A percentile compares a stretch with the other conserved stretches of the same genome.
These are phyloP conservation scores for Oryza nivara DNA, from an alignment of 176 grass and related monocot genomes.

Conservation along the genomic window DNA sequence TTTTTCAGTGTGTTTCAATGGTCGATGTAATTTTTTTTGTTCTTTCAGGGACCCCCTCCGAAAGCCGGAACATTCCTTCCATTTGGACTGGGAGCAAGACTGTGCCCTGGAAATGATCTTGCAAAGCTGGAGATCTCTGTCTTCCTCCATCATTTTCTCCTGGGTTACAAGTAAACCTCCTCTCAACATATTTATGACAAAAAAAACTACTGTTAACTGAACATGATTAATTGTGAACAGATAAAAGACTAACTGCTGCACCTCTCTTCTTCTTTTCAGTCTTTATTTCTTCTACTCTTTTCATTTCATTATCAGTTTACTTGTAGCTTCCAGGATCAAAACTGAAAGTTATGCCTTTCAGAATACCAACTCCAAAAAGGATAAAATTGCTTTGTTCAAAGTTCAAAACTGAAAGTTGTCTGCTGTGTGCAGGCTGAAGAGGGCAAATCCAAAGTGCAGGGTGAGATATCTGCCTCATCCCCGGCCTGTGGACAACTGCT, in stretches of 20 bases:
- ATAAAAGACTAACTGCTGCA: not conserved
- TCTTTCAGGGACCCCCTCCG: constrained; percentile 60
- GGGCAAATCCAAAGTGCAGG: constrained; percentile 54
- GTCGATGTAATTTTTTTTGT: not conserved
- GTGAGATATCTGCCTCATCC: constrained; percentile 72
- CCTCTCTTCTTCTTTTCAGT: not conserved
- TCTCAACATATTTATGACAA: not conserved
- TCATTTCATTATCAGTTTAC: not conserved
- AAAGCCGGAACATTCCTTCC: constrained; percentile 81
- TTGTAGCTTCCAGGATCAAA: not conserved
- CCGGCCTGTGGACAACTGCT: constrained; percentile 76
- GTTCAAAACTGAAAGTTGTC: not conserved
- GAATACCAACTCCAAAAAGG: not conserved
- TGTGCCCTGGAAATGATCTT: constrained; percentile 90
- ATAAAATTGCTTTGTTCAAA: not conserved
- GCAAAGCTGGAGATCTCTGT: constrained; percentile 97
- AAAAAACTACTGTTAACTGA: not conserved
- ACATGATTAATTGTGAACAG: not conserved
- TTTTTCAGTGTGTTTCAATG: not conserved
- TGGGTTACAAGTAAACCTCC: constrained; percentile 70
- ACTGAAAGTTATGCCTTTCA: not conserved
- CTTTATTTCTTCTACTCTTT: not conserved
- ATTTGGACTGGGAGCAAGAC: constrained; percentile 66
- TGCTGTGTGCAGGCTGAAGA: constrained; percentile 53
- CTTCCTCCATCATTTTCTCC: constrained; percentile 94